These are phyloP conservation scores for Coprinopsis marcescibilis DNA, from an alignment of 768 basidiomycete genomes.

Conservation along the genomic window DNA sequence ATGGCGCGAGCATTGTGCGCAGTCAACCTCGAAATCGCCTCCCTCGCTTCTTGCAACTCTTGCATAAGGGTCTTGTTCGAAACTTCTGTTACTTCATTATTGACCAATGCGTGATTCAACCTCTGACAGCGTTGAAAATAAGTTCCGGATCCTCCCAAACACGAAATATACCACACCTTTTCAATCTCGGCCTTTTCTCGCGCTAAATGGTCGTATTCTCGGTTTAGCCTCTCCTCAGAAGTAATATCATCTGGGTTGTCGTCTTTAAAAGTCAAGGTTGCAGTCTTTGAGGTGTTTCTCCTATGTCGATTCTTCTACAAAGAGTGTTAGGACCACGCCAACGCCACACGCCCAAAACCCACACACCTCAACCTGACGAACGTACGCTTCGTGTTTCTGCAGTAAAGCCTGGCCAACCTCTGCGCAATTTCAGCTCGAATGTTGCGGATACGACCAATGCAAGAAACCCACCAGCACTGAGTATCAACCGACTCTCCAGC, in stretches of 20 bases:
- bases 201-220: conserved; percentile 27
- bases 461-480: conserved; percentile 73
- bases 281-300: conserved; percentile 17
- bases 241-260: conserved; percentile 20
- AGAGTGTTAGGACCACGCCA: conserved; percentile 2
- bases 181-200: conserved; percentile 60
- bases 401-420: conserved; percentile 90
- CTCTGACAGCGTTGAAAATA: conserved; percentile 37
- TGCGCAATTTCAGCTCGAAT: conserved; percentile 21
- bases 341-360: conserved; percentile 3
- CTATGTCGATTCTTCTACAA: conserved; percentile 15
- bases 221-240: conserved; percentile 27
- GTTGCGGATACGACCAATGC: not conserved
- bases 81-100: conserved; percentile 75
- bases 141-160: conserved; percentile 4
- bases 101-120: conserved; percentile 70
- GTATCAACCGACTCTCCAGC: conserved; percentile 69
- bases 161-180: conserved; percentile 35
- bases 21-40: conserved; percentile 59
- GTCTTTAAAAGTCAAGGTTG: conserved; percentile 2
- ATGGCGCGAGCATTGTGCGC: conserved; percentile 64
- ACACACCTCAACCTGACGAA: conserved; percentile 63
- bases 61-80: conserved; percentile 69
- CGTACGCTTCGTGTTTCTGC: conserved; percentile 81
- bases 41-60: conserved; percentile 70